Conservation (phyloP, 75 land plant genomes). For the Selaginella tamariscina region DNA sequence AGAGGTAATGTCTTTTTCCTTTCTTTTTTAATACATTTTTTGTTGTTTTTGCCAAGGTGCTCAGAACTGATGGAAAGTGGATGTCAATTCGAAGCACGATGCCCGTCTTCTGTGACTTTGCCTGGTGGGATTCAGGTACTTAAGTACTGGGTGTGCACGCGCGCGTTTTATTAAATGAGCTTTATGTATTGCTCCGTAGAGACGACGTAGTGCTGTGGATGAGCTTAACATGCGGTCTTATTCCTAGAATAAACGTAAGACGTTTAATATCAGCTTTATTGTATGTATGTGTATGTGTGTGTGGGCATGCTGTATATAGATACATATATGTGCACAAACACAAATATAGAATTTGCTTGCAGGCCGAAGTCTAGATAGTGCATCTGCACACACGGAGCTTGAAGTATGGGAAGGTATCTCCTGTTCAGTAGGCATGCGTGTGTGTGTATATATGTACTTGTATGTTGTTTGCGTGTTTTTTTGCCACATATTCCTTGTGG, state of each 20-base stretch:
- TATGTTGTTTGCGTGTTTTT: not conserved
- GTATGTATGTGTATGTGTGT: constrained; percentile 91
- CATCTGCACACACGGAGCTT: constrained; percentile 91
- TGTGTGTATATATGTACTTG: too few species aligned
- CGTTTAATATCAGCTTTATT: too few species aligned
- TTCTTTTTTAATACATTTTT: constrained; percentile 2
- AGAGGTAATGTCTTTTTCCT: constrained; percentile 40
- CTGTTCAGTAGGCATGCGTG: not conserved
- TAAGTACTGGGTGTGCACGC: constrained; percentile 1
- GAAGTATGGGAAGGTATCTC: constrained; percentile 87
- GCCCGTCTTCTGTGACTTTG: constrained; percentile 86
- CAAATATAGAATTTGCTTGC: constrained; percentile 9
- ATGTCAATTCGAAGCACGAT: constrained; percentile 70
- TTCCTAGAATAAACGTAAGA: too few species aligned
- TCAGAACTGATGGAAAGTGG: constrained; percentile 80
- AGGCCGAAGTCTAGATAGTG: constrained; percentile 93
- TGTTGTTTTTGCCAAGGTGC: constrained; percentile 35
- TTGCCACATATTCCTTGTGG: not conserved
- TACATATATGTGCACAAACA: not conserved
- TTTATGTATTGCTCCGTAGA: constrained; percentile 26
- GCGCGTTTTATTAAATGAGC: not conserved
- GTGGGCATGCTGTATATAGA: constrained; percentile 22
- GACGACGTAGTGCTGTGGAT: constrained; percentile 73
- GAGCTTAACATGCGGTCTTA: constrained; percentile 83
- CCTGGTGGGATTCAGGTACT: constrained; percentile 96